Conservation (phyloP, 2,329 filamentous ascomycete species). For the Botryosphaeria agaves region DNA sequence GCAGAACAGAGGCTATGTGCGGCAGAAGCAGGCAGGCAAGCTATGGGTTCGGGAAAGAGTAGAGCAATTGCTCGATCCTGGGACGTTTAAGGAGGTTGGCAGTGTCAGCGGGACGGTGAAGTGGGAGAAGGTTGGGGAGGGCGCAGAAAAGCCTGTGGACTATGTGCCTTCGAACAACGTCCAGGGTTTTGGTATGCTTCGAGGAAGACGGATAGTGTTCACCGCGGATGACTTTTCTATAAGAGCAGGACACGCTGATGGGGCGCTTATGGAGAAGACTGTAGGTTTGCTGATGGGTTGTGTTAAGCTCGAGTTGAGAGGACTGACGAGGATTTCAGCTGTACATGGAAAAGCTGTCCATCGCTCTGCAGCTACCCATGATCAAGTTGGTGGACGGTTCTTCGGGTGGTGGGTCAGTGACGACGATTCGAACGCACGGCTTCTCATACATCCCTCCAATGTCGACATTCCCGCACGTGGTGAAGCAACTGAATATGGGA, state of each 20-base stretch:
- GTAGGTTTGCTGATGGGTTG: too few relatives aligned
- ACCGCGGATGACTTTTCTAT: constrained; percentile 49
- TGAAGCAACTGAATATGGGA: constrained; percentile 41
- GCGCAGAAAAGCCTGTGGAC: constrained; percentile 28
- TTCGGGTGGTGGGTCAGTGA: constrained; percentile 44
- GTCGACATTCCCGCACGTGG: constrained; percentile 33
- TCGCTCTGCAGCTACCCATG: constrained; percentile 39
- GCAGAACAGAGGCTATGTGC: constrained; percentile 38
- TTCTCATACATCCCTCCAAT: constrained; percentile 45
- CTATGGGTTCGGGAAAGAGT: constrained; percentile 48
- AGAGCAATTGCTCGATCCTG: constrained; percentile 37
- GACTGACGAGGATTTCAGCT: constrained; percentile 19
- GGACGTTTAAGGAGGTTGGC: constrained; percentile 41
- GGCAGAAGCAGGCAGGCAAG: constrained; percentile 46
- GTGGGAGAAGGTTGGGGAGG: constrained; percentile 33
- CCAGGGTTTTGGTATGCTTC: constrained; percentile 36
- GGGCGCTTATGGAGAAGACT: constrained; percentile 39
- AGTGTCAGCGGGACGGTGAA: constrained; percentile 40
- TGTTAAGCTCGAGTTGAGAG: too few relatives aligned
- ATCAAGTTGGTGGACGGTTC: constrained; percentile 48
- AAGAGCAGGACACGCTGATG: constrained; percentile 46
- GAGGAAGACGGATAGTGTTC: constrained; percentile 37
- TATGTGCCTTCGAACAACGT: constrained; percentile 46
- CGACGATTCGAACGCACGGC: constrained; percentile 36
- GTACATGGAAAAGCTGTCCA: constrained; percentile 43